Percentiles rank a stretch among this genome's conserved stretches.
phyloP scores from a whole-genome alignment of 2,329 filamentous ascomycete genomes.

The Xylariaceae sp. region DNA sequence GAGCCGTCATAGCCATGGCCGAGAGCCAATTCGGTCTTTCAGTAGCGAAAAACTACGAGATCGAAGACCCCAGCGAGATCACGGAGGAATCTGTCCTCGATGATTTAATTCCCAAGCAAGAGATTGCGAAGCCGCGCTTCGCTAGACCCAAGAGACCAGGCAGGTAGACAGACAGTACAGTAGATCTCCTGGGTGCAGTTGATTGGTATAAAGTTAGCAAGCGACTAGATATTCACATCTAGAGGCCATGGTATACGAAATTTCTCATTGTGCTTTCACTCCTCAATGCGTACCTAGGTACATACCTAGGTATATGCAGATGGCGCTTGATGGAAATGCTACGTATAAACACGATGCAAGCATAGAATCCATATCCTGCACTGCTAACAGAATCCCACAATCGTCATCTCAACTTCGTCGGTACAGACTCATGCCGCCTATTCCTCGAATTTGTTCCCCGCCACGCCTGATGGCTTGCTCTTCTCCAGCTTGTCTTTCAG shows the following conservation, averaged over 20 bases:
- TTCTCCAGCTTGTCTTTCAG: slow-evolving; percentile 69
- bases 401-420: neutral
- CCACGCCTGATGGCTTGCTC: slow-evolving; percentile 55
- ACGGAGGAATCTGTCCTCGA: slow-evolving; percentile 61
- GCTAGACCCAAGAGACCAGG: slow-evolving; percentile 77
- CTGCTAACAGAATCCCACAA: no score
- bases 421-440: slow-evolving; percentile 30
- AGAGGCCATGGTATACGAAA: no score
- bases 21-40: slow-evolving; percentile 61
- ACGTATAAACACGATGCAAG: neutral
- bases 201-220: neutral
- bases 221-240: neutral
- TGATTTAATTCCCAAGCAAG: slow-evolving; percentile 65
- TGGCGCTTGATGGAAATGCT: neutral
- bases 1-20: slow-evolving; percentile 62
- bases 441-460: slow-evolving; percentile 65
- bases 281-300: neutral
- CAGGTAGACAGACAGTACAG: slow-evolving; percentile 36
- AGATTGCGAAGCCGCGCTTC: slow-evolving; percentile 62
- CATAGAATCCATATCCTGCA: no score
- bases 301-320: neutral
- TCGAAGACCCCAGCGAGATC: slow-evolving; percentile 66
- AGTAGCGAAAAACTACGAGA: slow-evolving; percentile 67
- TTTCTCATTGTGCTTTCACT: no score
- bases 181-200: neutral